Evolutionary conservation across 169 alveolate species (phyloP).

Genomic region (Cryptosporidium canis): DNA sequence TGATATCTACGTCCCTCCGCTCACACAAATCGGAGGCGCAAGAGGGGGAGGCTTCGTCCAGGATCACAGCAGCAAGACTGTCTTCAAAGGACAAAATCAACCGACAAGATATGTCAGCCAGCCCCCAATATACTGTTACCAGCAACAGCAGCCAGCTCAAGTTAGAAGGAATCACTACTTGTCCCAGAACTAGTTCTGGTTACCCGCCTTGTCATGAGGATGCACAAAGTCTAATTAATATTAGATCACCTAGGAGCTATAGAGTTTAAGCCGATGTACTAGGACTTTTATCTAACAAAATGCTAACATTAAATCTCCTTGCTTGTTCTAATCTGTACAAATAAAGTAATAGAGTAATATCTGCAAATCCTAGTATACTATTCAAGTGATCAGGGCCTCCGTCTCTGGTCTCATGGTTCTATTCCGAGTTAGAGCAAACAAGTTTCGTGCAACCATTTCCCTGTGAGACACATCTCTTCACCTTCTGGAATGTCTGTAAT

Average conservation of each 20-base stretch:
- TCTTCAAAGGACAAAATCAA: not conserved
- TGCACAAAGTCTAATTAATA: not conserved
- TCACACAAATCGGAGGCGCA: not conserved
- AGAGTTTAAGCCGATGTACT: not conserved
- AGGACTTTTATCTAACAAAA: not conserved
- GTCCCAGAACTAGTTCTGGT: not conserved
- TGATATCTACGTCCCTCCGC: not conserved
- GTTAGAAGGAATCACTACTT: constrained; percentile 10
- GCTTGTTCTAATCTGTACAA: not conserved
- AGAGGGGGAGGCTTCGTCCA: not conserved
- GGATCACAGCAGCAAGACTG: not conserved
- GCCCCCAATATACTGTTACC: constrained; percentile 17
- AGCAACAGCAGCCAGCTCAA: not conserved
- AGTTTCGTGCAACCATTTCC: too few species aligned
- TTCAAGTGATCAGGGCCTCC: not conserved
- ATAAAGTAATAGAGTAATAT: not conserved
- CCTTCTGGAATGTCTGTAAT: constrained; percentile 1
- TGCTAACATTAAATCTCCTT: not conserved
- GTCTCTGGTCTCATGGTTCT: not conserved
- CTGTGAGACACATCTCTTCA: too few species aligned
- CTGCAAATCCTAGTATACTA: not conserved
- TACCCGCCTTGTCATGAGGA: not conserved
- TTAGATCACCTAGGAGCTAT: not conserved
- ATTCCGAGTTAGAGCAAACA: not conserved
- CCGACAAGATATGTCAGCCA: constrained; percentile 56